Evolutionary conservation across 2,329 filamentous ascomycete species (phyloP).

Genomic region (Phialocephala sp.): DNA sequence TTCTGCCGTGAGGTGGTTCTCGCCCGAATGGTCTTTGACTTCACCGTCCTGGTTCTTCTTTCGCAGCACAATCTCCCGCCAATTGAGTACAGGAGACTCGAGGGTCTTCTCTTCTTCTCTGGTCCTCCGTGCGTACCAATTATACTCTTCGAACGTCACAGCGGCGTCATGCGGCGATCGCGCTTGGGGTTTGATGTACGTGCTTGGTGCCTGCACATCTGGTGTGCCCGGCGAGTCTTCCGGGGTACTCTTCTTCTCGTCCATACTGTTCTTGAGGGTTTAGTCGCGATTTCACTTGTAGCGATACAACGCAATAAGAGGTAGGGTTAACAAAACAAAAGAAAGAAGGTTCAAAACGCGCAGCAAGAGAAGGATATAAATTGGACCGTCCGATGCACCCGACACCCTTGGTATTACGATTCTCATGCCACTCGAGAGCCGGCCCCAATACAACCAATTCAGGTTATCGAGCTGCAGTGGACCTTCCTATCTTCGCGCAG

Average conservation of each 20-base stretch:
- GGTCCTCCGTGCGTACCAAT: not conserved
- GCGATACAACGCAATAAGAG: not conserved
- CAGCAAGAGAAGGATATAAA: not conserved
- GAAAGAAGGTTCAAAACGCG: not conserved
- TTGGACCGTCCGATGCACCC: not conserved
- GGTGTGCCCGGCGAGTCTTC: not conserved
- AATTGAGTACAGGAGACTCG: not conserved
- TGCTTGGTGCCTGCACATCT: not conserved
- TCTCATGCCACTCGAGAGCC: not conserved
- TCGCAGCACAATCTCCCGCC: not conserved
- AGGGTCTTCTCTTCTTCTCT: not conserved
- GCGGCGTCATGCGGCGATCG: not conserved
- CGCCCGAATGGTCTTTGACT: not conserved
- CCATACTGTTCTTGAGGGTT: not conserved
- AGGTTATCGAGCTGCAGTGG: not conserved
- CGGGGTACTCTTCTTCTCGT: not conserved
- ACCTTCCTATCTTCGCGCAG: slow-evolving; percentile 6
- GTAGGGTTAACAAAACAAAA: not conserved
- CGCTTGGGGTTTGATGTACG: slow-evolving; percentile 2
- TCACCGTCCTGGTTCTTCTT: not conserved
- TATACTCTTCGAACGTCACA: slow-evolving; percentile 1
- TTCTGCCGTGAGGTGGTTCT: not conserved
- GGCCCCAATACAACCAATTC: not conserved
- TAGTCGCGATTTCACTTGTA: not conserved
- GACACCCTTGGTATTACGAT: not conserved